These are phyloP conservation scores for Solanum medicagineum DNA, from an alignment of 257 asterid species.

Conservation along the genomic window DNA sequence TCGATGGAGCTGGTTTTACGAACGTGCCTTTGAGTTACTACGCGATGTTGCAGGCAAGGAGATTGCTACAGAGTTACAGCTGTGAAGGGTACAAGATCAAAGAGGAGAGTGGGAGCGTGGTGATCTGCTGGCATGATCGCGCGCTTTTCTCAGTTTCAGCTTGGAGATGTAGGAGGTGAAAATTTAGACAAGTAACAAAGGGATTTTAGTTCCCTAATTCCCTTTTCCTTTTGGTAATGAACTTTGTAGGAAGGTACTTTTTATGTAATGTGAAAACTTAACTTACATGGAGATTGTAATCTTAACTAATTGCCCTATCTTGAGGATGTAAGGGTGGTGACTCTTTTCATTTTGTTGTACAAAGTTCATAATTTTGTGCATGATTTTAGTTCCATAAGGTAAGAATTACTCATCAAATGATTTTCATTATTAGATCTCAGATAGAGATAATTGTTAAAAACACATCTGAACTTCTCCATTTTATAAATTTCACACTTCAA, in stretches of 20 bases:
- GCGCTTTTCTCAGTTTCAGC: conserved; percentile 73
- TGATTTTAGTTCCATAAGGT: neutral
- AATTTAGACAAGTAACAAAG: neutral
- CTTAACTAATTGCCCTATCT: neutral
- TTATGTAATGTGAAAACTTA: neutral
- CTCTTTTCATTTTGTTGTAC: neutral
- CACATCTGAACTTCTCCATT: neutral
- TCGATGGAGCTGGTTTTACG: conserved; percentile 48
- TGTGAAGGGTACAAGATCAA: conserved; percentile 90
- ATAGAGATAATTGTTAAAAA: neutral
- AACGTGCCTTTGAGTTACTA: conserved; percentile 72
- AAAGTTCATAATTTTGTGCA: neutral
- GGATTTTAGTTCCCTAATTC: neutral
- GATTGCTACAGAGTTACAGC: conserved; percentile 50
- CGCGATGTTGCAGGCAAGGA: conserved; percentile 76
- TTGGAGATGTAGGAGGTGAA: conserved; percentile 75
- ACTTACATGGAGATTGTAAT: neutral
- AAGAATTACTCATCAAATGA: neutral
- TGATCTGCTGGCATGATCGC: conserved; percentile 95
- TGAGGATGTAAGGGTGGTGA: neutral
- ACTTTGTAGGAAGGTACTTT: neutral
- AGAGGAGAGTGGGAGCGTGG: conserved; percentile 77
- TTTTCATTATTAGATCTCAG: neutral
- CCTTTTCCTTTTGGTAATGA: neutral
- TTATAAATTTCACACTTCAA: accelerated